Evolutionary conservation across 176 grass and related monocot species (phyloP), one percentile per base, ranked within the genome.

Genomic region (Alloteropsis semialata): DNA sequence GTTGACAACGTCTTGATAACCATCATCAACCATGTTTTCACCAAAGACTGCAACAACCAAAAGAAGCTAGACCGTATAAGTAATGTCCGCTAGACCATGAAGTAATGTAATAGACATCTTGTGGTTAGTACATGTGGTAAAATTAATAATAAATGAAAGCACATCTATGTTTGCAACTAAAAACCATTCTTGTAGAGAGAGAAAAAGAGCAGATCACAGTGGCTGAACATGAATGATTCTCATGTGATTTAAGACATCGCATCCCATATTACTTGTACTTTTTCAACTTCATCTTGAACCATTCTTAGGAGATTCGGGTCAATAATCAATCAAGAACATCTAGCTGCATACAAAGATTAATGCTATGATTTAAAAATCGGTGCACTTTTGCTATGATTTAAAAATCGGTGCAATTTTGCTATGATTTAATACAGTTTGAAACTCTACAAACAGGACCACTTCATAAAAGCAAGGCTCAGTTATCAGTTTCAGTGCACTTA

Each of bases 1-100:
- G 79, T 95, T 95, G 60, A 93, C 44, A 29, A 98, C 27, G 17
- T 93, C 86, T 54, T 90, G 84, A 80, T 98, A 98, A 71, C 87
- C 91, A 82, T 98, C 90, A 54, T 88, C 65, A 45, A 95, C 79
- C 96, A 98, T 98, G 39, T 72, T 75, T 77, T 90, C 96, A 58
- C 92, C 90, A 81, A 97, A 94, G 39, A 61, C 95, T 97, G 84
- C 36, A 72, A 84, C 10, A 75, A 82, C 70, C 21, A 77, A 73
- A 69, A 9, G 70, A 69, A 72, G 33, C 15, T 76, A 69, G 64
- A 34, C 33, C 24, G 87, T 17, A 44, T 27, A 72, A 78, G 66
- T 64, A 56, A 64, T 76, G 49, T 54, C 15, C 46, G 13, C 39
- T 75, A 39, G 16, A 86, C 27, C 44, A 48, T 65, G 33, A 70